A percentile compares a stretch with the other conserved stretches of the same genome.
These are phyloP conservation scores for Aspergillus hortae DNA, from an alignment of 2,329 filamentous ascomycete genomes.

Conservation along the genomic window DNA sequence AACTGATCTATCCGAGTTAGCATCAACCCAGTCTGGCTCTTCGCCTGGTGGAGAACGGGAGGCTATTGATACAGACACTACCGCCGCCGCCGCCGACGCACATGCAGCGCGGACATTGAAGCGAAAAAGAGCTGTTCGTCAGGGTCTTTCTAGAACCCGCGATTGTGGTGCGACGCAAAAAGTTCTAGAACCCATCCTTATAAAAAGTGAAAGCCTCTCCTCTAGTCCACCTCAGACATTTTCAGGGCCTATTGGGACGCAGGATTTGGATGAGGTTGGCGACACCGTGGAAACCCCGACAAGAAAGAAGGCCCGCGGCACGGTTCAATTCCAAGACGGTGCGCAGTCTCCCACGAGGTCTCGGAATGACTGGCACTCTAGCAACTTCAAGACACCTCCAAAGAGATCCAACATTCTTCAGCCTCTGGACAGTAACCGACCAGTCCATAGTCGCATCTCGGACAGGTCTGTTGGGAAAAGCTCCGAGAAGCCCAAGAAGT, in stretches of 20 bases:
- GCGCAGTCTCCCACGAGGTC: not conserved
- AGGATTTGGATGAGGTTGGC: slow-evolving; percentile 57
- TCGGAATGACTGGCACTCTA: not conserved
- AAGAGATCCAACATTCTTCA: not conserved
- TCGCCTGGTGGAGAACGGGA: slow-evolving; percentile 2
- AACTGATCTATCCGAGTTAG: slow-evolving; percentile 5
- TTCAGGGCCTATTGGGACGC: slow-evolving; percentile 49
- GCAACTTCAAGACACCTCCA: not conserved
- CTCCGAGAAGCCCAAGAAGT: slow-evolving; percentile 20
- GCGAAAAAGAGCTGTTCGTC: slow-evolving; percentile 14
- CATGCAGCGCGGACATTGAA: slow-evolving; percentile 15
- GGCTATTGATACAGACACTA: not conserved
- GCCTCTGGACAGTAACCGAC: slow-evolving; percentile 23
- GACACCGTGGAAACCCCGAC: slow-evolving; percentile 41
- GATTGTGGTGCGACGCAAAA: not conserved
- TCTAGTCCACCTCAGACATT: slow-evolving; percentile 27
- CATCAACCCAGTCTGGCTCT: slow-evolving; percentile 15
- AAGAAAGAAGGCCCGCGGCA: slow-evolving; percentile 18
- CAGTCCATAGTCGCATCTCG: slow-evolving; percentile 5
- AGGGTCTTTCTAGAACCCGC: not conserved
- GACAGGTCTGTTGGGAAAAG: slow-evolving; percentile 36
- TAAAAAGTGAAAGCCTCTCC: slow-evolving; percentile 36
- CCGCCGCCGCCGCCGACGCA: slow-evolving; percentile 1
- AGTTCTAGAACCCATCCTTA: slow-evolving; percentile 16
- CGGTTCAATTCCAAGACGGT: not conserved